phyloP scores from a whole-genome alignment of 78 protist genomes.

The Mastigamoeba balamuthi region DNA sequence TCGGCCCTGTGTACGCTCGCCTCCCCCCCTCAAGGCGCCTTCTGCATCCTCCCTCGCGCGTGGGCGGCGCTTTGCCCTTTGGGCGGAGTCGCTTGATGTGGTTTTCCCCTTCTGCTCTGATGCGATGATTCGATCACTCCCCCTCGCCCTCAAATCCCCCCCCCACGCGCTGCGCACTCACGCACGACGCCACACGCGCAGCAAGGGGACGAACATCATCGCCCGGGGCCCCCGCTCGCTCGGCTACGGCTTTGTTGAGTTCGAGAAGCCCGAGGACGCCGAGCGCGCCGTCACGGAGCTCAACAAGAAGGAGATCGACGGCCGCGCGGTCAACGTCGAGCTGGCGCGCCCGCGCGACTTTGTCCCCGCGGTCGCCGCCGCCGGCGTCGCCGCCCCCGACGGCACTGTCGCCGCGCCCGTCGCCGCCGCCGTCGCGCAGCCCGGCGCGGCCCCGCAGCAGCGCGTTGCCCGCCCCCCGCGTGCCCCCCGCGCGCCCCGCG shows the following conservation, averaged over 20 bases:
- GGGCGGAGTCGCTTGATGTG: too few relatives aligned
- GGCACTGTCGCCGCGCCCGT: background rate
- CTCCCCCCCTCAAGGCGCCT: too few relatives aligned
- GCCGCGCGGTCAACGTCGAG: slow-evolving; percentile 45
- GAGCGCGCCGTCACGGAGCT: slow-evolving; percentile 30
- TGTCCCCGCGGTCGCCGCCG: background rate
- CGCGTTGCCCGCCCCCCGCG: background rate
- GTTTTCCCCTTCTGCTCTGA: too few relatives aligned
- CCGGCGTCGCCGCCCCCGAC: background rate
- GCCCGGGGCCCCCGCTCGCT: slow-evolving; percentile 3
- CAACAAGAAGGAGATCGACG: slow-evolving; percentile 38
- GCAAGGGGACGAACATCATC: slow-evolving; percentile 34
- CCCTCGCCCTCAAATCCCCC: too few relatives aligned
- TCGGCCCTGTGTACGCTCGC: slow-evolving; percentile 31
- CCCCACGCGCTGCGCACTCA: too few relatives aligned
- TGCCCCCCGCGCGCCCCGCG: background rate
- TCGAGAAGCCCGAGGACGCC: slow-evolving; percentile 41
- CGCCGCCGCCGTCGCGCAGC: background rate
- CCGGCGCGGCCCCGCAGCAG: background rate
- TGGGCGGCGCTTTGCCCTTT: too few relatives aligned
- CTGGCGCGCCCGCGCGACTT: slow-evolving; percentile 21
- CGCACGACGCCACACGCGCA: too few relatives aligned
- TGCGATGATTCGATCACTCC: too few relatives aligned
- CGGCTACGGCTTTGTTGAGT: slow-evolving; percentile 61
- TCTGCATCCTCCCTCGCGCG: too few relatives aligned